Evolutionary conservation across 108 stramenopile genomes (phyloP).

Genomic region (Skeletonema potamos): DNA sequence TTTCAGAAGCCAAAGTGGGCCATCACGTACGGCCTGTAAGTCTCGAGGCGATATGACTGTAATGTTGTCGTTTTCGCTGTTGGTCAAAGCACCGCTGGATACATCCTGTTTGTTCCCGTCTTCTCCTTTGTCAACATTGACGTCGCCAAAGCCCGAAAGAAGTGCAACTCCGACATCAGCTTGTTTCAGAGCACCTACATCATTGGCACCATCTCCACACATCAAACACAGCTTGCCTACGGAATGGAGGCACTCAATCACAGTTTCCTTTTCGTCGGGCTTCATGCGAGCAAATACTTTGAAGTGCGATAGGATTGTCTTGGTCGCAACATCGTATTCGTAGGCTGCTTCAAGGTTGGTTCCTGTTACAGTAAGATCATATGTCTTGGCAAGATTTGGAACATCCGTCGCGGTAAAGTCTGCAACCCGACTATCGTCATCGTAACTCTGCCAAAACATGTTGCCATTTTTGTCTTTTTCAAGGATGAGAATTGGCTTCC

Average conservation of each 20-base stretch:
- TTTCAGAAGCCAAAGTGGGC: slow-evolving; percentile 65
- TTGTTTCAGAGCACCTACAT: slow-evolving; percentile 91
- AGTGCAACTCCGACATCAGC: slow-evolving; percentile 95
- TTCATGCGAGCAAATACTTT: slow-evolving; percentile 96
- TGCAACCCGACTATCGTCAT: slow-evolving; percentile 59
- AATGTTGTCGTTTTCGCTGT: slow-evolving; percentile 10
- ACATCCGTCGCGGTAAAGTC: slow-evolving; percentile 62
- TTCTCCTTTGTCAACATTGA: slow-evolving; percentile 86
- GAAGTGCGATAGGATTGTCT: slow-evolving; percentile 73
- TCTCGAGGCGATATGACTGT: slow-evolving; percentile 69
- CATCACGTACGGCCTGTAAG: slow-evolving; percentile 47
- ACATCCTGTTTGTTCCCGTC: slow-evolving; percentile 55
- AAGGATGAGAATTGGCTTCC: slow-evolving; percentile 78
- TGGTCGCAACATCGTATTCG: slow-evolving; percentile 69
- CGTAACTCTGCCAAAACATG: slow-evolving; percentile 88
- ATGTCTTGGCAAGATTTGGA: slow-evolving; percentile 60
- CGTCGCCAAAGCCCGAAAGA: slow-evolving; percentile 91
- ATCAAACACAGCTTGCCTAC: slow-evolving; percentile 86
- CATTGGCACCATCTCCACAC: slow-evolving; percentile 98
- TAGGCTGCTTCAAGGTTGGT: slow-evolving; percentile 73
- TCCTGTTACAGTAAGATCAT: slow-evolving; percentile 89
- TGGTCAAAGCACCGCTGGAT: slow-evolving; percentile 6
- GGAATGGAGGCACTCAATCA: slow-evolving; percentile 88
- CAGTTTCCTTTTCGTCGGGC: slow-evolving; percentile 95
- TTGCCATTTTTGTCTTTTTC: slow-evolving; percentile 51